Evolutionary conservation across 1,284 basidiomycete species (phyloP), one percentile per base, ranked within the genome.

Genomic region (Neotropicomus parvogracilis): DNA sequence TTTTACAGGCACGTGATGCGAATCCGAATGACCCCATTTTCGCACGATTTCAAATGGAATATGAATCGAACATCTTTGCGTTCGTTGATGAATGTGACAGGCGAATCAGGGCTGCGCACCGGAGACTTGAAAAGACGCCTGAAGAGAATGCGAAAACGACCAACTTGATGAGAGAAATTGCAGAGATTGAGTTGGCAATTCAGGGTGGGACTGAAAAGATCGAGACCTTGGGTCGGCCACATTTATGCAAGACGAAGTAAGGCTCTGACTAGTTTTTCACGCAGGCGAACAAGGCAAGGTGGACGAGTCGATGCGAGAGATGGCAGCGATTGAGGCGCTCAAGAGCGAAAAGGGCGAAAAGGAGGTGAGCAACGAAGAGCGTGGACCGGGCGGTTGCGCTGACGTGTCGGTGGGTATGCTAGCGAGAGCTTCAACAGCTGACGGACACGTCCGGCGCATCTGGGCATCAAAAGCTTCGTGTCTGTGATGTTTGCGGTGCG

Each of bases 81-180:
- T 98, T 98, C 69, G 92, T 99, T 54, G 94, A 97, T 61, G 97
- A 99, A 67, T 98, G 95, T 71, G 97, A 99, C 77, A 78, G 97
- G 59, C 82, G 95, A 63, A 99, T 99, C 70, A 77, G 91, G 39
- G 83, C 91, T 36, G 92, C 93, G 48, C 95, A 99, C 69, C 81
- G 94, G 55, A 80, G 97, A 62, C 73, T 99, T 61, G 97, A 99
- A 75, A 98, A 99, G 77, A 99, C 97, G 19, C 97, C 97, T 10
- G 97, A 99, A 72, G 97, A 99, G 77, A 98, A 98, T 68, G 92
- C 93, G 44, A 95, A 97, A 71, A 98, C 95, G 27, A 97, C 97
- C 19, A 95, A 95, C 69, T 72, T 99, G 75, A 99, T 99, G 94
- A 82, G 94, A 59, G 97, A 99, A 80, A 98, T 99, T 70, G 93